Evolutionary conservation across 1,284 basidiomycete species (phyloP), one percentile per base, ranked within the genome.

Genomic region (Butyriboletus regius): DNA sequence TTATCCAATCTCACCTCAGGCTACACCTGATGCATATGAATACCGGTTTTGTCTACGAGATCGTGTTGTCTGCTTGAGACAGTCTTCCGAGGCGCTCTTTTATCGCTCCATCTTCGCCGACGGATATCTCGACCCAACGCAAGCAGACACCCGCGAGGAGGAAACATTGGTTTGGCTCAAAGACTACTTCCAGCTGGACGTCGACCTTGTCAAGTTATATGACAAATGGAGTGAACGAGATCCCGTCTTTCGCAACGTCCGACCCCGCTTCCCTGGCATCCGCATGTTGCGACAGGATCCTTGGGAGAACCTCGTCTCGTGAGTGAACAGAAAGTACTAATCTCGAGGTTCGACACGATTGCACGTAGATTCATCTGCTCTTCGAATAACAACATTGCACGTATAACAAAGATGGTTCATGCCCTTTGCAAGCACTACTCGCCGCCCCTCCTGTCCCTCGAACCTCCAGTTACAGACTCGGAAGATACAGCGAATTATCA

Each of bases 291-390:
- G 91, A 56, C 95, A 98, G 67, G 93, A 97, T 64, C 91, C 92
- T 48, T 98, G 92, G 85, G 96, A 97, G 70, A 94, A 88, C 60
- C 76, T 96, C 24, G 71, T 96, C 38, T 91, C 88, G 91, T 94
- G 66, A 60, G 89, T 81, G 40, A 37, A 40, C 32, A 50, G 36
- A 51, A 33, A 44, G 37, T 18, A 44, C 28, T 48, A n/a, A 29
- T 49, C 45, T 44, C 18, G 32, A 35, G 33, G 18, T 36, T 56
- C 46, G 40, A 54, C 50, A 51, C 45, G 46, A 50, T 37, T 32
- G 28, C 51, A 34, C 39, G 43, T 55, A 95, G 93, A 9, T 98
- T 98, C 71, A 97, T 99, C 57, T 98, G 95, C 63, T 97, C 93
- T 15, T 91, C 93, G 1, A 98, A 98, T 64, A 98, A 98, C 67